Evolutionary conservation across 352 stramenopile genomes (phyloP), one percentile per base, ranked within the genome.

Genomic region (Pythium periplocum): DNA sequence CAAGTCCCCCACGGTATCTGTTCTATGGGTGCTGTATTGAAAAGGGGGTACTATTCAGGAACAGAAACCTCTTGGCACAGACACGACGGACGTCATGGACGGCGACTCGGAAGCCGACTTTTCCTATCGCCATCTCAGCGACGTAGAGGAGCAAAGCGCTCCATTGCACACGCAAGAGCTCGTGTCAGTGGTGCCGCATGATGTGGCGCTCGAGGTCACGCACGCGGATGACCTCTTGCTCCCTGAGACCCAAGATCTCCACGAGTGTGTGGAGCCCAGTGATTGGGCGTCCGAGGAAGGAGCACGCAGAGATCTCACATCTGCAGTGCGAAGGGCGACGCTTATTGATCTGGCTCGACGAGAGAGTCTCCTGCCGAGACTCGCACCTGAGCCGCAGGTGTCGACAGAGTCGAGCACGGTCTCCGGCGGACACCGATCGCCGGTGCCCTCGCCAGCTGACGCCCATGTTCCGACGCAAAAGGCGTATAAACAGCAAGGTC

Each of bases 281-380:
- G 61, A 68, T 46, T 68, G 61, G 61, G 55, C 54, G 4, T 68
- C 61, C 3, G 61, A 68, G 11, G 61, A 68, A 61, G 17, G 17
- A 26, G 17, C 17, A 26, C 17, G 17, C 17, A 26, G 17, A 26
- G 17, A 26, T 26, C 17, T 26, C 17, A 26, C 17, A 26, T 26
- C 17, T 26, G 17, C 17, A 26, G 17, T 26, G 17, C 17, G 17
- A 26, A 26, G 17, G 17, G 17, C 17, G 17, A 26, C 17, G 17
- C 17, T 26, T 26, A 26, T 26, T 26, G 17, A 26, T 26, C 17
- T 26, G 17, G 0, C 17, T 26, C 51, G 50, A 10, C 60, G 50
- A n/a, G 60, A 52, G 26, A 67, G 52, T 38, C 0, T 45, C 39
- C 31, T 59, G 6, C 42, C 44, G 31, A 46, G 58, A 3, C 58